Evolutionary conservation across 768 basidiomycete species (phyloP).

Genomic region (Epithele typhae): DNA sequence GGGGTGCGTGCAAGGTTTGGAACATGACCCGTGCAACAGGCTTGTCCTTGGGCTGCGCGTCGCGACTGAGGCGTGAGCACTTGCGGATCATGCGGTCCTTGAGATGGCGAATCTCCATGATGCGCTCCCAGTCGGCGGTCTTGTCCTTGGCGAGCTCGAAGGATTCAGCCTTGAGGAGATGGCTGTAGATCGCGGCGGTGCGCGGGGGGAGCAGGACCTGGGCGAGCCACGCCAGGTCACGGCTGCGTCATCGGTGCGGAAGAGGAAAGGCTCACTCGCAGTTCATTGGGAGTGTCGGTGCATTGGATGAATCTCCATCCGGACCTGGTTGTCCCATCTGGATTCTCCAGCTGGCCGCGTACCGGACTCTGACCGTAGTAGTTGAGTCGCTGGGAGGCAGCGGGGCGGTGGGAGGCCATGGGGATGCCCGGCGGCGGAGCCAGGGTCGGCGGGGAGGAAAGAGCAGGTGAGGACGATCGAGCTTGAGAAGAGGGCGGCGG

Average conservation of each 20-base stretch:
- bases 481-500: slow-evolving; percentile 20
- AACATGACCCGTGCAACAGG: slow-evolving; percentile 43
- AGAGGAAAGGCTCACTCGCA: slow-evolving; percentile 45
- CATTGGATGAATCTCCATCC: slow-evolving; percentile 74
- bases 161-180: slow-evolving; percentile 59
- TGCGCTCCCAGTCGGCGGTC: slow-evolving; percentile 58
- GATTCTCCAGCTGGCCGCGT: slow-evolving; percentile 71
- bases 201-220: slow-evolving; percentile 60
- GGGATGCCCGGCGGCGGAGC: slow-evolving; percentile 7
- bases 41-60: slow-evolving; percentile 35
- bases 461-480: background rate
- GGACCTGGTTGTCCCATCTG: slow-evolving; percentile 44
- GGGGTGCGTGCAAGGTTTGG: slow-evolving; percentile 62
- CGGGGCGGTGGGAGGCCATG: slow-evolving; percentile 6
- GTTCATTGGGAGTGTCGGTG: slow-evolving; percentile 71
- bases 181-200: slow-evolving; percentile 61
- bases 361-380: slow-evolving; percentile 62
- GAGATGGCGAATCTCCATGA: slow-evolving; percentile 70
- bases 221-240: background rate
- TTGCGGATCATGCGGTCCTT: slow-evolving; percentile 84
- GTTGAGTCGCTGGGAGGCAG: slow-evolving; percentile 34
- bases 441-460: background rate
- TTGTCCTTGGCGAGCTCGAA: slow-evolving; percentile 56
- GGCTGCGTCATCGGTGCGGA: slow-evolving; percentile 1
- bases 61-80: slow-evolving; percentile 59